These are phyloP conservation scores for Eucalyptus pauciflora DNA, from an alignment of 345 rosid species.

Conservation along the genomic window DNA sequence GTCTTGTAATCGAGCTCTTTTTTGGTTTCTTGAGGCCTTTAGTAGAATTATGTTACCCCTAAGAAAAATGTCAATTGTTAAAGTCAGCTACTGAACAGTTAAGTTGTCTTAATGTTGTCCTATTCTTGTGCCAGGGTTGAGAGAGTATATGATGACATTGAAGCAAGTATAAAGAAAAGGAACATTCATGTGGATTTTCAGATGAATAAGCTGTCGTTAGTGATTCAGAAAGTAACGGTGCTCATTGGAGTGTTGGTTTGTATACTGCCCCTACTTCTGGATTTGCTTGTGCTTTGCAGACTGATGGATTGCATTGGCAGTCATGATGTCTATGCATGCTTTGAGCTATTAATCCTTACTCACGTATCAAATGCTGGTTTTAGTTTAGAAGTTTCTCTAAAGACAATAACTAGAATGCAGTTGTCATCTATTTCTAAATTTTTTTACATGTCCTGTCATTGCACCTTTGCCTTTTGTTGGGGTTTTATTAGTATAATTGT, in stretches of 20 bases:
- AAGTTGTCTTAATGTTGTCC: not conserved
- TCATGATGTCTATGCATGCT: not conserved
- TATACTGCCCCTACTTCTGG: not conserved
- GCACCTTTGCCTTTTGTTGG: not conserved
- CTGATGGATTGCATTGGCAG: not conserved
- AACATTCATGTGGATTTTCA: constrained; percentile 46
- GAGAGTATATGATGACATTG: constrained; percentile 58
- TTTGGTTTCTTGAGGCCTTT: not conserved
- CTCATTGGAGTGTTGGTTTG: constrained; percentile 84
- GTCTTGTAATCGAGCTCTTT: not conserved
- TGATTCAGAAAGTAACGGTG: constrained; percentile 71
- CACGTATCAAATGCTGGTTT: not conserved
- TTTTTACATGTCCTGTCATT: not conserved
- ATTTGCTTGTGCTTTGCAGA: not conserved
- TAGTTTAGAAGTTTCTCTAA: not conserved
- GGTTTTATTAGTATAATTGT: not conserved
- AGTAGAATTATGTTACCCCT: not conserved
- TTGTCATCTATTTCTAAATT: not conserved
- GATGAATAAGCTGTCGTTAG: constrained; percentile 66
- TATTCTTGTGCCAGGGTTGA: constrained; percentile 56
- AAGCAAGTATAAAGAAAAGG: constrained; percentile 29
- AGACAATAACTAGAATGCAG: not conserved
- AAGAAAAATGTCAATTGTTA: not conserved
- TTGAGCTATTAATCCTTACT: not conserved
- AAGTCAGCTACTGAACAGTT: not conserved